Conservation (phyloP, 1,284 basidiomycete genomes). For the Stygiomarasmius scandens region DNA sequence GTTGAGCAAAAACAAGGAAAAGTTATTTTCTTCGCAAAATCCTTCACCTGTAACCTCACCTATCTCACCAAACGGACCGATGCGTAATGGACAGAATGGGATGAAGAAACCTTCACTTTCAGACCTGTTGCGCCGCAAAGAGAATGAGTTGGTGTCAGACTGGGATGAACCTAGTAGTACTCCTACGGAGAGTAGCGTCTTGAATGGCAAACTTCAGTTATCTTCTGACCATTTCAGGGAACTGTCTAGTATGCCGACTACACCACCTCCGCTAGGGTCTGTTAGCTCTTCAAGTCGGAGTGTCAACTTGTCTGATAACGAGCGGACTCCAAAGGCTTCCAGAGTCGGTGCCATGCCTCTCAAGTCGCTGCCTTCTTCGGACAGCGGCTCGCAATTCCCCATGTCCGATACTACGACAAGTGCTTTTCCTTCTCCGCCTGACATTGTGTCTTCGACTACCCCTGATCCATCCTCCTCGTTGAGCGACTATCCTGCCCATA, state of each 20-base stretch:
- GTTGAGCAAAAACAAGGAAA: slow-evolving; percentile 62
- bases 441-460: slow-evolving; percentile 63
- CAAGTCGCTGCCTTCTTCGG: slow-evolving; percentile 19
- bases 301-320: slow-evolving; percentile 37
- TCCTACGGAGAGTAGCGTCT: slow-evolving; percentile 45
- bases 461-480: slow-evolving; percentile 72
- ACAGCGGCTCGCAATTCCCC: slow-evolving; percentile 28
- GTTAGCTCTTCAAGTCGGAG: slow-evolving; percentile 7
- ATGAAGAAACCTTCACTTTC: slow-evolving; percentile 66
- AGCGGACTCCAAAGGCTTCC: slow-evolving; percentile 43
- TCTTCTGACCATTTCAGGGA: slow-evolving; percentile 18
- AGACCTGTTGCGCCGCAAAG: slow-evolving; percentile 61
- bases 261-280: slow-evolving; percentile 10
- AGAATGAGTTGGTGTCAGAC: slow-evolving; percentile 56
- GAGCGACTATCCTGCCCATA: slow-evolving; percentile 58
- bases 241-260: slow-evolving; percentile 20
- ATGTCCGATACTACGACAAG: slow-evolving; percentile 32
- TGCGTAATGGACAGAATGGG: slow-evolving; percentile 33
- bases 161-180: slow-evolving; percentile 64
- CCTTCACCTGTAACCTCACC: slow-evolving; percentile 38
- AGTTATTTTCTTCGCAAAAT: slow-evolving; percentile 42
- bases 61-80: slow-evolving; percentile 30
- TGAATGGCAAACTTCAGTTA: slow-evolving; percentile 30
- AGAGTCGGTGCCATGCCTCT: slow-evolving; percentile 33
- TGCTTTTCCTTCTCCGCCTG: slow-evolving; percentile 52